These are phyloP conservation scores for Huiozyma naganishii DNA, from an alignment of 805 yeast genomes.

Conservation along the genomic window DNA sequence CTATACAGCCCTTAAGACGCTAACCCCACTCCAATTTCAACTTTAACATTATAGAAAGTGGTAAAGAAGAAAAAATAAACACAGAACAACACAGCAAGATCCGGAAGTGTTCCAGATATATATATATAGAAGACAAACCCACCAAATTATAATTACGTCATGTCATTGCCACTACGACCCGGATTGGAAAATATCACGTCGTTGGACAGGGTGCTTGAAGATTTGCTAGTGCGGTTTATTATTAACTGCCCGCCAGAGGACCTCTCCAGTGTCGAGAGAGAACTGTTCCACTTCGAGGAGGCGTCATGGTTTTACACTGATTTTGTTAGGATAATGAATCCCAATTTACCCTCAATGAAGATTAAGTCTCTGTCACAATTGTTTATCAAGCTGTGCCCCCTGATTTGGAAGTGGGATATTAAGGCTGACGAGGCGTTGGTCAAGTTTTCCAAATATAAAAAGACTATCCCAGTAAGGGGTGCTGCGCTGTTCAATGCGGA, in stretches of 20 bases:
- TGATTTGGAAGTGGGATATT: conserved; percentile 76
- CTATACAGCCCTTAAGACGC: too few relatives aligned
- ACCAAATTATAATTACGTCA: conserved; percentile 10
- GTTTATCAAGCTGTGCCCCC: conserved; percentile 59
- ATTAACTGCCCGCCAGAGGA: conserved; percentile 90
- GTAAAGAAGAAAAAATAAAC: too few relatives aligned
- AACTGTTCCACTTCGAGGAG: conserved; percentile 90
- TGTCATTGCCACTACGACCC: conserved; percentile 50
- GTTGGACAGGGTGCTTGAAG: conserved; percentile 68
- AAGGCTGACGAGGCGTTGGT: conserved; percentile 64
- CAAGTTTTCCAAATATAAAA: conserved; percentile 75
- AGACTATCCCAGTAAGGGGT: conserved; percentile 91
- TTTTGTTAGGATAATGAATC: conserved; percentile 61
- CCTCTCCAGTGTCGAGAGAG: conserved; percentile 51
- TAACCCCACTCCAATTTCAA: too few relatives aligned
- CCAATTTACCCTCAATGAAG: conserved; percentile 63
- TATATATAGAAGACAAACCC: too few relatives aligned
- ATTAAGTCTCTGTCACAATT: conserved; percentile 65
- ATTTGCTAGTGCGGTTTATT: conserved; percentile 78
- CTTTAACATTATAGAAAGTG: too few relatives aligned
- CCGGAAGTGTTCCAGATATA: too few relatives aligned
- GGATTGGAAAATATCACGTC: conserved; percentile 49
- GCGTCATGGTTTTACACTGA: conserved; percentile 97
- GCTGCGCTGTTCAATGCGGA: conserved; percentile 73
- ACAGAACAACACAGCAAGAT: too few relatives aligned